A percentile compares a stretch with the other conserved stretches of the same genome.
Conservation (phyloP, 495 filamentous ascomycete species). For the Entonaema liquescens region DNA sequence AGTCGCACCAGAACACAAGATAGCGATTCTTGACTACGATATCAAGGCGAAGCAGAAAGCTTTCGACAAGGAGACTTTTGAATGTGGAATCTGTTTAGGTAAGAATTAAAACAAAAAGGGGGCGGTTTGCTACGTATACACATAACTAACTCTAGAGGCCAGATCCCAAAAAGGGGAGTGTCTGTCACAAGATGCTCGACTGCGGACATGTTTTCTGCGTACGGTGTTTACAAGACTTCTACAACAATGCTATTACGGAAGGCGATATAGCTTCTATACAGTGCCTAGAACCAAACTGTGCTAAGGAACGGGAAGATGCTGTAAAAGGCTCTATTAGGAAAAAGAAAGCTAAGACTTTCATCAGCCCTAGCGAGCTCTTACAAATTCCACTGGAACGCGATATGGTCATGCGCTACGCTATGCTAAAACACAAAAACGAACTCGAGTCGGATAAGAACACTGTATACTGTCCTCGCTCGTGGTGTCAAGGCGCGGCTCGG, state of each 20-base stretch:
- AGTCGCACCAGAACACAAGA: constrained; percentile 68
- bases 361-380: constrained; percentile 86
- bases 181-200: constrained; percentile 77
- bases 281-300: constrained; percentile 80
- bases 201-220: constrained; percentile 94
- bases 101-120: constrained; percentile 22
- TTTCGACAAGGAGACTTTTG: constrained; percentile 86
- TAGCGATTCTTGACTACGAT: constrained; percentile 81
- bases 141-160: constrained; percentile 41
- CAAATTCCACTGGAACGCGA: constrained; percentile 82
- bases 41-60: constrained; percentile 72
- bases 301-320: constrained; percentile 61
- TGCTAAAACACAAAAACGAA: constrained; percentile 88
- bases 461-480: constrained; percentile 90
- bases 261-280: constrained; percentile 80
- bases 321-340: constrained; percentile 42
- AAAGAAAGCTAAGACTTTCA: constrained; percentile 64
- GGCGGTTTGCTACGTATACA: background rate
- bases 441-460: constrained; percentile 91
- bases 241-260: constrained; percentile 84
- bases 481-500: constrained; percentile 92
- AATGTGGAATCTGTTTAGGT: constrained; percentile 86
- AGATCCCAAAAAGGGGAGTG: constrained; percentile 89
- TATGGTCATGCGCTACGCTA: constrained; percentile 83
- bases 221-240: constrained; percentile 85